Evolutionary conservation across 176 grass and related monocot species (phyloP), one percentile per base, ranked within the genome.

Genomic region (Oryza glumipatula): DNA sequence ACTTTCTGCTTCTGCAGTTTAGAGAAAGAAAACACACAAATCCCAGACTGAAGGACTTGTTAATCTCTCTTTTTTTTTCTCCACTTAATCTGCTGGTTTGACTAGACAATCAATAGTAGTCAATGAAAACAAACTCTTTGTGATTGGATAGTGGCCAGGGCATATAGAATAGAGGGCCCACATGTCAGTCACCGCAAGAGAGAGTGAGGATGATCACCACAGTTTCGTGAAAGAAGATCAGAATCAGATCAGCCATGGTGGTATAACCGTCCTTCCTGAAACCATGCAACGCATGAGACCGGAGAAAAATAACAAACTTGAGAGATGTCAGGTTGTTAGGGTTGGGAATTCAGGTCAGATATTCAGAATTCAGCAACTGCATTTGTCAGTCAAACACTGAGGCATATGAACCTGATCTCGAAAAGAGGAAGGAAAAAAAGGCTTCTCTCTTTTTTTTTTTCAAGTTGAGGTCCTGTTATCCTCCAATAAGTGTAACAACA

Each of bases 1-100:
- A 77, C 83, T 32, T 46, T 63, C 58, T 70, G 19, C 67, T 46
- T 63, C 58, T 70, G 19, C 48, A 77, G 60, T 70, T 32, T 11
- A 30, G 68, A 38, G 28, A 65, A 19, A 16, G 7, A 5, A 24
- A 35, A 65, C 28, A 72, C 38, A 60, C 9, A 73, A 47, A 3
- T 26, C 44, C 65, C 43, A 66, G n/a, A 63, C n/a, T 23, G 19
- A 21, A 51, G 35, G 6, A 16, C 11, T 15, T 17, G 0, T 63
- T 30, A 54, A 44, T 23, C 58, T 7, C 58, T 7, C n/a, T 9
- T 9, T 63, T 63, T 63, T 54, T 63, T 3, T 63, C 58, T 22
- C 21, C 58, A 4, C 54, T 58, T 58, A 58, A 58, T 58, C 54
- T 6, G 58, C 58, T 63, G 58, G 58, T 63, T 63, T 63, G 58